Evolutionary conservation across 768 basidiomycete genomes (phyloP).

Genomic region (Auriscalpium microsporum): DNA sequence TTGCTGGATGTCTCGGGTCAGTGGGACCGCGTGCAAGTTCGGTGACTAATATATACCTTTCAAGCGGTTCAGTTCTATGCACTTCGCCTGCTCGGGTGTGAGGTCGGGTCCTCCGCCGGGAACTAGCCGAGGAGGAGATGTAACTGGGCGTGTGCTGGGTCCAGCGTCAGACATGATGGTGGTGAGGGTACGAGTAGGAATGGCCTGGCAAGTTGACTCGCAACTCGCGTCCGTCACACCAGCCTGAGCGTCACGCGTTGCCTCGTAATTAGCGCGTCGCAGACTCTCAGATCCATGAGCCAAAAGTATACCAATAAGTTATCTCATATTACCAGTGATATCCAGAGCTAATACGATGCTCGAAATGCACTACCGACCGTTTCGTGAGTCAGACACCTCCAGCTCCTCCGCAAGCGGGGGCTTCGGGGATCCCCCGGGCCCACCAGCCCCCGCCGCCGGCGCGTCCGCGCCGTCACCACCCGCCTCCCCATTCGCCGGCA

Average conservation of each 20-base stretch:
- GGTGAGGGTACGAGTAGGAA: not conserved
- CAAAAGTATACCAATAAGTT: not conserved
- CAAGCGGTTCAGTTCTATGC: constrained; percentile 71
- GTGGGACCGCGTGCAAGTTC: not conserved
- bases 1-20: constrained; percentile 37
- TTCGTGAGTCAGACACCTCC: constrained; percentile 14
- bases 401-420: constrained; percentile 6
- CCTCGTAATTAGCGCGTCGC: not conserved
- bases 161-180: constrained; percentile 10
- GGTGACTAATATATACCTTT: constrained; percentile 39
- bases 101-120: constrained; percentile 20
- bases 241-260: not conserved
- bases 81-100: constrained; percentile 62
- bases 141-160: constrained; percentile 24
- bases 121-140: constrained; percentile 30
- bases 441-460: not conserved
- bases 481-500: not conserved
- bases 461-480: not conserved
- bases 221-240: not conserved
- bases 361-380: constrained; percentile 6
- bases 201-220: constrained; percentile 5
- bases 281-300: too few species aligned
- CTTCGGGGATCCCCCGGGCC: not conserved
- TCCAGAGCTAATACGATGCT: not conserved
- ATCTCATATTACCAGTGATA: not conserved